Evolutionary conservation across 257 asterid genomes (phyloP), one percentile per base, ranked within the genome.

Genomic region (Ajuga chamaepitys): DNA sequence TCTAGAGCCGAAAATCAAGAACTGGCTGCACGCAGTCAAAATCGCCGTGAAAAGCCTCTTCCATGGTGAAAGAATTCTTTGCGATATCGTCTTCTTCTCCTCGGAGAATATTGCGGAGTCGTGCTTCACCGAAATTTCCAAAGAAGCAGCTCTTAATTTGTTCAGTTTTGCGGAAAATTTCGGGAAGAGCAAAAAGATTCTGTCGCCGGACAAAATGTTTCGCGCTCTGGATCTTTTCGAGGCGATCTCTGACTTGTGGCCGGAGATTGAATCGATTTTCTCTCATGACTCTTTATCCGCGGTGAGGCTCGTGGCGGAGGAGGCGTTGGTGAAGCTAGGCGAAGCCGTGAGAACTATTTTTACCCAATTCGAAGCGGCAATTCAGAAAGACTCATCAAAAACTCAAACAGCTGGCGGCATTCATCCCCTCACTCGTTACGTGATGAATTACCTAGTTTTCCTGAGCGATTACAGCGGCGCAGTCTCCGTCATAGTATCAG

Each of bases 351-450:
- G 88, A 10, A 41, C 6, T 0, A 88, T 91, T 86, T 48, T 91
- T 8, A 25, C 66, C 12, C 89, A 91, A 67, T 88, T 91, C 9
- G 95, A 91, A 79, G 74, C 80, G 30, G 96, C 98, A 26, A 86
- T 91, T 65, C 86, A 83, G 73, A 88, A 88, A 74, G 96, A 88
- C 56, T 50, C 94, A 1, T 83, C 94, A 0, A 88, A 83, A 58
- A 40, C 86, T 3, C 73, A 81, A 2, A 45, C 82, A 41, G 83
- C 77, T 50, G 95, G 98, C 34, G 88, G 83, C 0, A 77, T 88
- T 6, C 98, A 91, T 46, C 98, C 98, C 0, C 85, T 91, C 58
- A 83, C 98, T 2, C 95, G 96, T 22, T 91, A 91, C 77, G 98
- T 88, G 65, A 91, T 91, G 98, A 91, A 91, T 60, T 86, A 78